Base-by-base conservation (phyloP, 805 yeast genomes). In the Komagataella pastoris region DNA sequence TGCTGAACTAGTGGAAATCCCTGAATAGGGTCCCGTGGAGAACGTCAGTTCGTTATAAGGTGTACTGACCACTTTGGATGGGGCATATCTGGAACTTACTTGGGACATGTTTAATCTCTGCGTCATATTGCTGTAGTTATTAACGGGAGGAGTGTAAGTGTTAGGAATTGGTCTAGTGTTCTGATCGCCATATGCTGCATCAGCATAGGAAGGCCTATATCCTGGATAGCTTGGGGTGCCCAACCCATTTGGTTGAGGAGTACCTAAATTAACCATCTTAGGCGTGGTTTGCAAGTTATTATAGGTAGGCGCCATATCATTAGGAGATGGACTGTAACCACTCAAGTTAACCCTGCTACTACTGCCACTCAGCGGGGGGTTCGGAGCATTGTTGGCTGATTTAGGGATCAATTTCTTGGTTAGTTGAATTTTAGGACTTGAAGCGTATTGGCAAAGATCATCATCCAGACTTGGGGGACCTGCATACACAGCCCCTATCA, bases 401-500 rank as follows among this genome's bases (percentile, higher is more conserved):
- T 7, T 7, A n/a, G 40, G 40, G 6, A 30, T 14, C 40, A 30
- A 30, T 10, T 30, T 30, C 40, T 30, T 30, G 4, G 40, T 30
- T 14, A 30, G n/a, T 30, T 30, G 40, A 5, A 18, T 46, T 30
- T 17, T 23, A 19, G 48, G 48, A 8, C 45, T 30, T 14, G 51
- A 48, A 24, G 80, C 70, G 58, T 81, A 81, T 65, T 84, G 88
- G 53, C 89, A 95, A 52, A 85, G 75, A 61, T 91, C 97, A 62
- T 89, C 96, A 52, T 83, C 81, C 47, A 81, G 80, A 56, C 81
- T 80, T 44, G 82, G 79, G 1, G 87, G 85, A 54, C 91, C 78
- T 55, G 83, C 67, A 65, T 87, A 91, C 7, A 93, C 96, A 30
- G 87, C 93, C 24, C 99, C 99, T 43, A 86, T 80, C 30, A 89